Percentiles rank a stretch among this genome's conserved stretches.
Evolutionary conservation across 2,329 filamentous ascomycete species (phyloP).

Genomic region (Basipetospora sp.): DNA sequence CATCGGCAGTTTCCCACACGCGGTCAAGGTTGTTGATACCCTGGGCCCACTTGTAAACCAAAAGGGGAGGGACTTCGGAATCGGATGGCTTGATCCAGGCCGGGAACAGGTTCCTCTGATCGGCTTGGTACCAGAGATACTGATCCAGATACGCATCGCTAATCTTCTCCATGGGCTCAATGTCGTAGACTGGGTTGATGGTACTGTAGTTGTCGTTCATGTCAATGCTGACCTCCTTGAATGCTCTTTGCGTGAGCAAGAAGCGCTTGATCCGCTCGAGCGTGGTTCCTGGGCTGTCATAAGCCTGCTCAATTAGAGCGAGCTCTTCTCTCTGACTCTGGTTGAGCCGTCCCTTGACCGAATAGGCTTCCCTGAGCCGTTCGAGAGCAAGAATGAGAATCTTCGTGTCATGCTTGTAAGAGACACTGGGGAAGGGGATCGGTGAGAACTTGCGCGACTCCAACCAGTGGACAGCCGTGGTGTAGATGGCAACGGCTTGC

Average conservation of each 20-base stretch:
- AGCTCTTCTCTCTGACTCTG: constrained; percentile 95
- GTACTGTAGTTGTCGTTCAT: constrained; percentile 99
- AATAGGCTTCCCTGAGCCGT: constrained; percentile 85
- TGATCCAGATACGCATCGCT: constrained; percentile 97
- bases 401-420: constrained; percentile 98
- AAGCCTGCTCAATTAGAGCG: constrained; percentile 92
- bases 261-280: constrained; percentile 94
- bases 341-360: constrained; percentile 89
- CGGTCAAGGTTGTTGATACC: constrained; percentile 95
- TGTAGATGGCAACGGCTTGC: constrained; percentile 96
- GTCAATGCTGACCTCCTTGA: constrained; percentile 98
- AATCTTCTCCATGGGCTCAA: constrained; percentile 98
- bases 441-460: constrained; percentile 97
- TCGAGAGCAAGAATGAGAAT: constrained; percentile 92
- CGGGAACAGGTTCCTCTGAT: constrained; percentile 91
- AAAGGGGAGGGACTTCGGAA: constrained; percentile 83
- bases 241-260: constrained; percentile 87
- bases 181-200: constrained; percentile 97
- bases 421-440: constrained; percentile 95
- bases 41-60: constrained; percentile 98
- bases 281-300: constrained; percentile 92
- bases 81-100: constrained; percentile 99
- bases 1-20: constrained; percentile 86
- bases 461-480: constrained; percentile 95
- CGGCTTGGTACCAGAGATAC: constrained; percentile 97